Evolutionary conservation across 2,329 filamentous ascomycete genomes (phyloP).

Genomic region (Beauveria pseudobassiana): DNA sequence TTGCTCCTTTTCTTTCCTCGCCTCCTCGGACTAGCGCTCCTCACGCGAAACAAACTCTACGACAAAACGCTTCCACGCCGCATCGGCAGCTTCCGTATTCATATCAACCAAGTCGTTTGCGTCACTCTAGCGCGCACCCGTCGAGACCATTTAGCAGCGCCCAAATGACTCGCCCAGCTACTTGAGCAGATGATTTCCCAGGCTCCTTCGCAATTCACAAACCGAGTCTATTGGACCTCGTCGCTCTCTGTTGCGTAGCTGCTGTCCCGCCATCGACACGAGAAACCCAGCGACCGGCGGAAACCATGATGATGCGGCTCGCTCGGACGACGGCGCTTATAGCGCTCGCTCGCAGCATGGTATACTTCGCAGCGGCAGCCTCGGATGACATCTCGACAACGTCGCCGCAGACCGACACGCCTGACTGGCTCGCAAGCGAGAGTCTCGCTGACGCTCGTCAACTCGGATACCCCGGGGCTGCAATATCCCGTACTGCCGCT

Average conservation of each 20-base stretch:
- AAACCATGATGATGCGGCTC: neutral
- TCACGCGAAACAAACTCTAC: neutral
- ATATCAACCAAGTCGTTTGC: neutral
- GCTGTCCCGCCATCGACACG: neutral
- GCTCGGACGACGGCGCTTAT: neutral
- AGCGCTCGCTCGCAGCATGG: neutral
- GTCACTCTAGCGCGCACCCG: neutral
- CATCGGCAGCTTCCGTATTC: neutral
- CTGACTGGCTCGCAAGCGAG: conserved; percentile 31
- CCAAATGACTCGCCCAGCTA: neutral
- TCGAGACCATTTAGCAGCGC: neutral
- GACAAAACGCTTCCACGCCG: neutral
- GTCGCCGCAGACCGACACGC: conserved; percentile 26
- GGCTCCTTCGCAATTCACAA: neutral
- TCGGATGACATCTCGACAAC: conserved; percentile 27
- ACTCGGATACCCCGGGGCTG: conserved; percentile 20
- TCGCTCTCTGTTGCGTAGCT: neutral
- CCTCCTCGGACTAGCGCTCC: neutral
- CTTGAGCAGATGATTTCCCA: neutral
- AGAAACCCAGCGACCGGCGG: neutral
- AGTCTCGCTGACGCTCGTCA: conserved; percentile 31
- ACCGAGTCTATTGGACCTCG: neutral
- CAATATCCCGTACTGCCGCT: conserved; percentile 39
- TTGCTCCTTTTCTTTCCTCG: neutral
- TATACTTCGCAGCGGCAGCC: conserved; percentile 14